Base-by-base conservation (phyloP, 352 stramenopile genomes). In the Globisporangium irregulare region DNA sequence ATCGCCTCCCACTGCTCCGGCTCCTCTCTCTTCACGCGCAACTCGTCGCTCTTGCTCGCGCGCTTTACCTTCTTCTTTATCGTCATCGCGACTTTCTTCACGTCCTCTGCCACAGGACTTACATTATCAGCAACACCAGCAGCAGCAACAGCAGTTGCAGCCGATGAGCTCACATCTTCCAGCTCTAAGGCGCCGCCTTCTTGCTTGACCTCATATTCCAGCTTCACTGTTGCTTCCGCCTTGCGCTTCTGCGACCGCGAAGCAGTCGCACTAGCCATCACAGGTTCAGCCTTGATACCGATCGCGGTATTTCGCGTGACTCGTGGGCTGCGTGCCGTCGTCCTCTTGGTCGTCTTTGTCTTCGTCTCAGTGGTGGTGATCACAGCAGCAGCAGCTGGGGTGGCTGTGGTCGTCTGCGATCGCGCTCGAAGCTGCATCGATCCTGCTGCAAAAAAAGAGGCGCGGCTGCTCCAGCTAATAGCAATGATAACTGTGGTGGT, bases 1-100 rank as follows among this genome's bases (percentile, higher is more conserved):
- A 93, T 74, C 29, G 82, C 71, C 34, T 89, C 73, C 87, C 87
- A 94, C 14, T 76, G 57, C 38, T 62, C 61, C 20, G 84, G 87
- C 50, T 32, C 41, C 10, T 62, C 43, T 43, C 64, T 56, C 56
- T 64, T 64, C 27, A 64, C 56, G 22, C 64, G 64, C 55, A 27
- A 4, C 46, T 53, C 15, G 4, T 85, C 68, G 10, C 61, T 48
- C 34, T 73, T 56, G 51, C 57, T 63, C 41, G 64, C 60, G 58
- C 67, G 67, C 34, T 78, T 46, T 18, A 46, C 38, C 12, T 46
- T 67, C 51, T 81, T 80, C 38, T 62, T 70, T 25, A 53, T 63
- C 38, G 38, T 20, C 38, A 20, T 46, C 38, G 38, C 20, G 38
- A 46, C 38, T 59, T 73, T 82, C 10, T 53, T 62, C 24, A 68